phyloP scores from a whole-genome alignment of 331 rosid genomes.

The Prunus yedoensis region DNA sequence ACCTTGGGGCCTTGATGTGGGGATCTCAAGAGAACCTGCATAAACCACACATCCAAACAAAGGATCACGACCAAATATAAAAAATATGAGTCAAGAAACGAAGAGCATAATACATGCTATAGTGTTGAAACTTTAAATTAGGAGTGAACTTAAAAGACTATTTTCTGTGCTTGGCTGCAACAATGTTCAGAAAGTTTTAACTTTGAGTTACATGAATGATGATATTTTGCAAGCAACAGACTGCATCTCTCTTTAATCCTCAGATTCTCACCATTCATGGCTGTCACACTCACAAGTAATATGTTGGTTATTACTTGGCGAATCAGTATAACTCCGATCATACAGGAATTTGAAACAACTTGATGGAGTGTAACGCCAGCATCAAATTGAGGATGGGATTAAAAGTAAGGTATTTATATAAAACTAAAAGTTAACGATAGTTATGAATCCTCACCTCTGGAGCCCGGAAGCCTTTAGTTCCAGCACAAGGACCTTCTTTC shows the following conservation, averaged over 20 bases:
- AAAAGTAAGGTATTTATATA: not conserved
- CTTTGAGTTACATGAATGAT: not conserved
- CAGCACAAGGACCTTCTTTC: slow-evolving; percentile 70
- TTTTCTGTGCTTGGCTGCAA: not conserved
- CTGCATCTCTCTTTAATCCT: not conserved
- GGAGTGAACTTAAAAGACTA: not conserved
- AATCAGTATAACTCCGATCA: not conserved
- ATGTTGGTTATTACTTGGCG: not conserved
- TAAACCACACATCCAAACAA: slow-evolving; percentile 12
- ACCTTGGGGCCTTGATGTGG: slow-evolving; percentile 63
- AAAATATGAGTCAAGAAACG: not conserved
- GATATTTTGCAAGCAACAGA: not conserved
- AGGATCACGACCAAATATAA: not conserved
- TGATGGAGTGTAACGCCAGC: not conserved
- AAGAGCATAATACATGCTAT: not conserved
- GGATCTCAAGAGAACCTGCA: slow-evolving; percentile 68
- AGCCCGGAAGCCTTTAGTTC: slow-evolving; percentile 83
- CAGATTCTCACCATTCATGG: not conserved
- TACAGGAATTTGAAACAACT: not conserved
- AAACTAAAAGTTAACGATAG: not conserved
- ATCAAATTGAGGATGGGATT: not conserved
- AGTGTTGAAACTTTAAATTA: not conserved
- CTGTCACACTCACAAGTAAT: not conserved
- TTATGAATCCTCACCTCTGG: slow-evolving; percentile 53
- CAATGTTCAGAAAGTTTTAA: not conserved